Evolutionary conservation across 371 early-diverging fungal species (phyloP).

Genomic region (Quaeritorhiza haematococci): DNA sequence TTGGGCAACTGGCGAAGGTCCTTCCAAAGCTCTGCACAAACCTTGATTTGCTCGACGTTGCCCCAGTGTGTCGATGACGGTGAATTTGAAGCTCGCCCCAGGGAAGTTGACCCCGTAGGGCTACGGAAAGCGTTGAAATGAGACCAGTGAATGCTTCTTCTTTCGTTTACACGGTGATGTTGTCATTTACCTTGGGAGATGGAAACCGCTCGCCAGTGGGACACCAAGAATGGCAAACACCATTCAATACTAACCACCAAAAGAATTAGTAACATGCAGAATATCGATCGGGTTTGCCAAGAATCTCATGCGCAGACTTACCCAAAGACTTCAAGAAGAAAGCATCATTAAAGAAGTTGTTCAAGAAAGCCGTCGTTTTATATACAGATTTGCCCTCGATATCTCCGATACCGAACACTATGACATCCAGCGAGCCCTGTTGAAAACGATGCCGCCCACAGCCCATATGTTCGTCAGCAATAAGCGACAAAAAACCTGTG

Average conservation of each 20-base stretch:
- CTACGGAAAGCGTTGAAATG: too few species aligned
- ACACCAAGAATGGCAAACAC: slow-evolving; percentile 62
- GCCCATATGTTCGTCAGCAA: too few species aligned
- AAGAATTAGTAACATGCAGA: too few species aligned
- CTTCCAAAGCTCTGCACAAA: background rate
- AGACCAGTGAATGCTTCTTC: background rate
- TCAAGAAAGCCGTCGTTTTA: slow-evolving; percentile 53
- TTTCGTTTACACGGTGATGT: background rate
- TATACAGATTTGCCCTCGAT: slow-evolving; percentile 18
- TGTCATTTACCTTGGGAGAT: slow-evolving; percentile 21
- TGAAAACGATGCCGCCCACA: background rate
- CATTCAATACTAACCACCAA: slow-evolving; percentile 54
- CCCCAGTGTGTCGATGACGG: slow-evolving; percentile 76
- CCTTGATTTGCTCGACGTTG: slow-evolving; percentile 68
- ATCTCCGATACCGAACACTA: slow-evolving; percentile 42
- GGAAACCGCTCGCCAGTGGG: slow-evolving; percentile 37
- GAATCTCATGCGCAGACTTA: slow-evolving; percentile 29
- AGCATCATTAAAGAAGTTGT: slow-evolving; percentile 87
- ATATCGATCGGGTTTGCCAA: background rate
- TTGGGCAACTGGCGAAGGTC: background rate
- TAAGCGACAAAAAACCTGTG: too few species aligned
- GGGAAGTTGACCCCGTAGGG: slow-evolving; percentile 78
- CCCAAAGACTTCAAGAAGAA: slow-evolving; percentile 85
- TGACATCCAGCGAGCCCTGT: slow-evolving; percentile 79
- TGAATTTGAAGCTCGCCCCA: slow-evolving; percentile 80